phyloP scores from a whole-genome alignment of 2,329 filamentous ascomycete genomes.

The Fusarium penzigii region DNA sequence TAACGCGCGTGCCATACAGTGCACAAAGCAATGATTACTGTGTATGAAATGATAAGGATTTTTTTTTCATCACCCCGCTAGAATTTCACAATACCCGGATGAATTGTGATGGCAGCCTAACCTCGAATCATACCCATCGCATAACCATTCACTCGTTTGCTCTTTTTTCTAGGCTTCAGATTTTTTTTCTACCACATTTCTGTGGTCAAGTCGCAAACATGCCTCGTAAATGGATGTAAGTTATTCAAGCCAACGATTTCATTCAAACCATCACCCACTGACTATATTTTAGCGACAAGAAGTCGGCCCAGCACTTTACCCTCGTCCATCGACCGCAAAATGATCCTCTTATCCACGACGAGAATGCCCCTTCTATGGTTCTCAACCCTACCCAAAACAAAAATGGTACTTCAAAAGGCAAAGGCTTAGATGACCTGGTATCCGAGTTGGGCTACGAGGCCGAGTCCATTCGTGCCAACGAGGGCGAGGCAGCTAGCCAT shows the following conservation, averaged over 20 bases:
- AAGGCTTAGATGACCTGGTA: slow-evolving; percentile 73
- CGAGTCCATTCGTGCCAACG: slow-evolving; percentile 74
- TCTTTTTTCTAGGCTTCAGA: slow-evolving; percentile 1
- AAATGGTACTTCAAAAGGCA: slow-evolving; percentile 47
- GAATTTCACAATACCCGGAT: slow-evolving; percentile 31
- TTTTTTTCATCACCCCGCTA: slow-evolving; percentile 30
- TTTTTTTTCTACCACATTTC: slow-evolving; percentile 12
- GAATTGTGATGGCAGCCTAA: slow-evolving; percentile 30
- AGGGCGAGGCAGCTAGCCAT: slow-evolving; percentile 93
- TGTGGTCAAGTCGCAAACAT: slow-evolving; percentile 52
- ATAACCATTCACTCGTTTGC: slow-evolving; percentile 3
- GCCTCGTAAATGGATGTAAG: slow-evolving; percentile 71
- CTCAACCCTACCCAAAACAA: slow-evolving; percentile 66
- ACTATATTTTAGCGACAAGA: slow-evolving; percentile 65
- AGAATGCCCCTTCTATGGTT: slow-evolving; percentile 84
- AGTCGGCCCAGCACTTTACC: slow-evolving; percentile 87
- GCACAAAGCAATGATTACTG: slow-evolving; percentile 31
- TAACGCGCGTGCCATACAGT: slow-evolving; percentile 26
- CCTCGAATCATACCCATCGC: slow-evolving; percentile 17
- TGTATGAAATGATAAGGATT: slow-evolving; percentile 29
- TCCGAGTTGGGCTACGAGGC: slow-evolving; percentile 72
- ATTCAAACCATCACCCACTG: slow-evolving; percentile 1
- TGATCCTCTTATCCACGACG: slow-evolving; percentile 95
- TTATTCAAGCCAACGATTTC: slow-evolving; percentile 1
- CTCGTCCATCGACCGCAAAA: slow-evolving; percentile 96